phyloP scores from a whole-genome alignment of 148 eudicot species.

The Silene conica region DNA sequence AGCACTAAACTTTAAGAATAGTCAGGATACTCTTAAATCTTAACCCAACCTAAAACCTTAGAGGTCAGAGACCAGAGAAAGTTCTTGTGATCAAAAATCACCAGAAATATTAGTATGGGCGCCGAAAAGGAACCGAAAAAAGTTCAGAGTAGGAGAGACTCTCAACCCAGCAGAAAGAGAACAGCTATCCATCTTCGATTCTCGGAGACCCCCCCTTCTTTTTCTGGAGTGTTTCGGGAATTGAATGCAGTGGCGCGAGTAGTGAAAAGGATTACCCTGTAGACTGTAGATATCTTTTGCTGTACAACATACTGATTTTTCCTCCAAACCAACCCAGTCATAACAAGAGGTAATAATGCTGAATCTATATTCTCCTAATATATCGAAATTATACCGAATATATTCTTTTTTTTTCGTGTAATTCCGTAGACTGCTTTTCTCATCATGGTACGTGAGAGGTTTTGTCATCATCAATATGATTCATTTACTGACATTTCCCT shows the following conservation, averaged over 20 bases:
- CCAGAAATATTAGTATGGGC: not conserved
- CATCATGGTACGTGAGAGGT: slow-evolving; percentile 2
- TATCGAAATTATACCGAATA: not conserved
- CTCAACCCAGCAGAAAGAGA: not conserved
- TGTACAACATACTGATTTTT: slow-evolving; percentile 18
- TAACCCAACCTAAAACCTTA: not conserved
- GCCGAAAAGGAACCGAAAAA: not conserved
- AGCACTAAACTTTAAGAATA: not conserved
- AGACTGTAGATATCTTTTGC: slow-evolving; percentile 13
- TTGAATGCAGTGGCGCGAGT: not conserved
- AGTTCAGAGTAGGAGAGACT: not conserved
- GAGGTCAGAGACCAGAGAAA: not conserved
- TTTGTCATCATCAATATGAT: too few relatives aligned
- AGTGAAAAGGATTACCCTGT: slow-evolving; percentile 3
- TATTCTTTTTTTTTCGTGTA: not conserved
- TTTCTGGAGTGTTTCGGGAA: not conserved
- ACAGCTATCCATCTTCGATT: not conserved
- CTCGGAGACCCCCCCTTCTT: not conserved
- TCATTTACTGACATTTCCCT: too few relatives aligned
- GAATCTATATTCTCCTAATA: not conserved
- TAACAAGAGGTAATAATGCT: slow-evolving; percentile 16
- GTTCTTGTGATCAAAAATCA: not conserved
- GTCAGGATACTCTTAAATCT: not conserved
- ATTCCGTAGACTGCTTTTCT: not conserved
- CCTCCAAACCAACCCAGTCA: slow-evolving; percentile 6